Evolutionary conservation across 2,329 filamentous ascomycete species (phyloP).

Genomic region (Ilyonectria sp.): DNA sequence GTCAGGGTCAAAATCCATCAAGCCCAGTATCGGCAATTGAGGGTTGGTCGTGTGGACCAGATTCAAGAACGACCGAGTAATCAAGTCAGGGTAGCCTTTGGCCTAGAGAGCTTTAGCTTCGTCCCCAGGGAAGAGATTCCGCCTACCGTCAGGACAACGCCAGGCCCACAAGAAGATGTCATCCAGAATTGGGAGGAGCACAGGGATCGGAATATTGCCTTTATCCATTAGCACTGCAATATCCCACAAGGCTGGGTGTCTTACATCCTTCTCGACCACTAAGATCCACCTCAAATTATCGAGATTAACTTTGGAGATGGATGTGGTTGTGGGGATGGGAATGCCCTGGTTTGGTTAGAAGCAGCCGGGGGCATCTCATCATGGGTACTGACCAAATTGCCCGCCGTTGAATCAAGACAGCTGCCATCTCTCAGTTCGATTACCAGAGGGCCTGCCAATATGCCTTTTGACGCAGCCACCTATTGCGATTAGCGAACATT

Average conservation of each 20-base stretch:
- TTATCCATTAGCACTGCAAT: constrained; percentile 32
- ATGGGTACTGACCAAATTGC: constrained; percentile 47
- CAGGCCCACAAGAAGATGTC: constrained; percentile 63
- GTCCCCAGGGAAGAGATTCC: accelerated
- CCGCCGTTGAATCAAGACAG: constrained; percentile 50
- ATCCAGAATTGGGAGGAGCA: constrained; percentile 70
- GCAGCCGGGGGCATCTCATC: neutral
- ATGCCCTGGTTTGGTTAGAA: constrained; percentile 64
- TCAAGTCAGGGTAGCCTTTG: constrained; percentile 86
- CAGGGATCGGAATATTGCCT: constrained; percentile 84
- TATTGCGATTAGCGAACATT: constrained; percentile 51
- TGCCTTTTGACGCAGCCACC: constrained; percentile 82
- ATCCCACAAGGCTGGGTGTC: constrained; percentile 4
- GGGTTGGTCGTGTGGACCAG: constrained; percentile 64
- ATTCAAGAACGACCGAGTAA: constrained; percentile 76
- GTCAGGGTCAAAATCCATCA: constrained; percentile 85
- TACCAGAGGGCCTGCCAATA: constrained; percentile 73
- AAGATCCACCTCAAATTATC: constrained; percentile 73
- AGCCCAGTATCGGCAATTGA: constrained; percentile 70
- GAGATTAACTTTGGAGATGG: constrained; percentile 67
- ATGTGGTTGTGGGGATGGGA: constrained; percentile 69
- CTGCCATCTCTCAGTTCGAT: constrained; percentile 63
- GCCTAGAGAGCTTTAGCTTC: constrained; percentile 63
- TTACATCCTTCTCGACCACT: constrained; percentile 84
- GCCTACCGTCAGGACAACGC: constrained; percentile 78